phyloP scores from a whole-genome alignment of 805 yeast species.

The Ascoidea asiatica region DNA sequence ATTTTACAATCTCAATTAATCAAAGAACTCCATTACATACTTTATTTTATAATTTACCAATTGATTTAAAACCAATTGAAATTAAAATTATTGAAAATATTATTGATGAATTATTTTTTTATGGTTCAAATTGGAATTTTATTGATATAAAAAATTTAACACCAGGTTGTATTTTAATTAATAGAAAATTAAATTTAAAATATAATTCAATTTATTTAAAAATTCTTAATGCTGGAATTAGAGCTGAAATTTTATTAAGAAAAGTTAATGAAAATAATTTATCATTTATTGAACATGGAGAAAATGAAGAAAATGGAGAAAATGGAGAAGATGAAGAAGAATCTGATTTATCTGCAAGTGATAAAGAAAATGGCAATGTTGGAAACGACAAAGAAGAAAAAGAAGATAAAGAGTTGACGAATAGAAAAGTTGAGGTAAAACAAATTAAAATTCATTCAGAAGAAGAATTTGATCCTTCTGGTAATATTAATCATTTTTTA shows the following conservation, averaged over 20 bases:
- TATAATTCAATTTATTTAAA: slow-evolving; percentile 29
- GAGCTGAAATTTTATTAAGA: slow-evolving; percentile 74
- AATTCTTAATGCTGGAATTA: slow-evolving; percentile 73
- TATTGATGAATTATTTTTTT: slow-evolving; percentile 57
- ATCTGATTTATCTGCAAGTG: slow-evolving; percentile 10
- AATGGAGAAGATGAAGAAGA: slow-evolving; percentile 10
- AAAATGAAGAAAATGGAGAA: slow-evolving; percentile 22
- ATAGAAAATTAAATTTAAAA: slow-evolving; percentile 32
- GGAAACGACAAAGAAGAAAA: slow-evolving; percentile 12
- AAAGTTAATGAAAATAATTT: slow-evolving; percentile 50
- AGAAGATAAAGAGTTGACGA: slow-evolving; percentile 4
- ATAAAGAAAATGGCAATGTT: slow-evolving; percentile 6
- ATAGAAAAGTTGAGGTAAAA: slow-evolving; percentile 1
- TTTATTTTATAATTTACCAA: slow-evolving; percentile 38
- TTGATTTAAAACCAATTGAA: slow-evolving; percentile 26
- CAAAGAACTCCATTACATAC: slow-evolving; percentile 72
- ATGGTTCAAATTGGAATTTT: slow-evolving; percentile 90
- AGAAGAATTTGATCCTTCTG: slow-evolving; percentile 37
- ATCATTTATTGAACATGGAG: slow-evolving; percentile 33
- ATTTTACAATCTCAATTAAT: slow-evolving; percentile 42
- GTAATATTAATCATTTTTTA: slow-evolving; percentile 50
- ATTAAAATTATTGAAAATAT: slow-evolving; percentile 32
- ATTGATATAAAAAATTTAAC: slow-evolving; percentile 60
- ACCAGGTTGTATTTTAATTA: slow-evolving; percentile 69
- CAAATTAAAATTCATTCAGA: slow-evolving; percentile 4